Percentiles rank a stretch among this genome's conserved stretches.
phyloP scores from a whole-genome alignment of 495 filamentous ascomycete genomes.

The Lasiosphaeria miniovina region DNA sequence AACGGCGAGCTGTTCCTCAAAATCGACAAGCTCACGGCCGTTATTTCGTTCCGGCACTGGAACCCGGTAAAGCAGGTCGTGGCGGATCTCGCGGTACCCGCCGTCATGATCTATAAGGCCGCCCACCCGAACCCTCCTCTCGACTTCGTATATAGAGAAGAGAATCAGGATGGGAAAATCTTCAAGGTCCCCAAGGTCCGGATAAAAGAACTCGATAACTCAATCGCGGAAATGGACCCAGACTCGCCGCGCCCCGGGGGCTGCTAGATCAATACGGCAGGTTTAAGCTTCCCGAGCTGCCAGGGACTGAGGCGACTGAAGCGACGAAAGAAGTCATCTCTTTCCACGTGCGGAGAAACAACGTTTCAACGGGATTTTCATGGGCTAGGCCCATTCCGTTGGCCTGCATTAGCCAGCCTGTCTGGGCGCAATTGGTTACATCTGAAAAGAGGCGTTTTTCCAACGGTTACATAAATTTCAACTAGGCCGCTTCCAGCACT shows the following conservation, averaged over 20 bases:
- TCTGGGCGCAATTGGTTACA: no score
- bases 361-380: background rate
- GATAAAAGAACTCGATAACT: background rate
- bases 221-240: constrained; percentile 6
- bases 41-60: constrained; percentile 20
- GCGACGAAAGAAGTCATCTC: constrained; percentile 2
- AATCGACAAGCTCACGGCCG: constrained; percentile 15
- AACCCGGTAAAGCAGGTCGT: constrained; percentile 37
- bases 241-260: constrained; percentile 18
- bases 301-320: background rate
- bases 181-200: constrained; percentile 11
- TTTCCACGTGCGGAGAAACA: constrained; percentile 8
- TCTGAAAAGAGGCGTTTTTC: no score
- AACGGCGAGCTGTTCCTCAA: constrained; percentile 20
- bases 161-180: constrained; percentile 4
- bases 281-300: constrained; percentile 13
- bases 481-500: no score
- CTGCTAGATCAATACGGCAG: constrained; percentile 12
- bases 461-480: no score
- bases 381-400: no score
- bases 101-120: constrained; percentile 15
- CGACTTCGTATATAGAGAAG: constrained; percentile 10
- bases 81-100: constrained; percentile 21
- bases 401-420: no score
- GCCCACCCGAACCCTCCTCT: background rate